Conservation (phyloP, 1,284 basidiomycete genomes). For the Singerocomus rubriflavus region DNA sequence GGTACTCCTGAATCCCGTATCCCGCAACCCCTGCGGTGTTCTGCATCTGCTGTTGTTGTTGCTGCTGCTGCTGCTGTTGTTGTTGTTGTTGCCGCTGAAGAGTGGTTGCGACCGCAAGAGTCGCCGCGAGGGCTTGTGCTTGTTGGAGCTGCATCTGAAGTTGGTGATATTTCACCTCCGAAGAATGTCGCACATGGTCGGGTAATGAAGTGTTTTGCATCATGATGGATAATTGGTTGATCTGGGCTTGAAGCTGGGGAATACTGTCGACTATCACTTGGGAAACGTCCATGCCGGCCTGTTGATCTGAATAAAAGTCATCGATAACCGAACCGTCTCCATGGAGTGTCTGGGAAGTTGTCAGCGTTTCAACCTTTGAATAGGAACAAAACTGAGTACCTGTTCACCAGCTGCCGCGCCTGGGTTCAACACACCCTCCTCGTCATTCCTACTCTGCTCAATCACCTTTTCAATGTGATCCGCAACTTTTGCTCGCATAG, state of each 20-base stretch:
- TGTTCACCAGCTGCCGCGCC: constrained; percentile 19
- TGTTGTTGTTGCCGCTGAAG: constrained; percentile 49
- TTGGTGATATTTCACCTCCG: constrained; percentile 73
- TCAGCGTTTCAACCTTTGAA: constrained; percentile 7
- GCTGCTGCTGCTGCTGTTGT: constrained; percentile 28
- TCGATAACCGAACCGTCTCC: constrained; percentile 42
- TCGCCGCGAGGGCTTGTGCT: constrained; percentile 63
- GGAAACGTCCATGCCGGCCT: constrained; percentile 63
- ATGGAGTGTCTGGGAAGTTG: constrained; percentile 17
- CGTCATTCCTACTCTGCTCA: constrained; percentile 75
- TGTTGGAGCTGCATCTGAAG: constrained; percentile 75
- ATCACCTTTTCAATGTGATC: constrained; percentile 84
- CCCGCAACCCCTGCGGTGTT: constrained; percentile 33
- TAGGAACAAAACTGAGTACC: constrained; percentile 12
- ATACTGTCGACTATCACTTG: constrained; percentile 69
- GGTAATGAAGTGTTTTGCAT: constrained; percentile 74
- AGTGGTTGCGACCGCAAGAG: constrained; percentile 51
- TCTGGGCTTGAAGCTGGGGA: constrained; percentile 75
- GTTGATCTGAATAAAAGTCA: constrained; percentile 64
- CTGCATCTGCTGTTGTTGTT: constrained; percentile 33
- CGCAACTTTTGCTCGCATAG: constrained; percentile 69
- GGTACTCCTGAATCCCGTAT: constrained; percentile 41
- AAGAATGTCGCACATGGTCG: constrained; percentile 66
- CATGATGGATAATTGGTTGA: constrained; percentile 69
- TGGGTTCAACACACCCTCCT: constrained; percentile 37